Conservation (phyloP, 192 early-diverging fungal species). For the Coemansia sp. region DNA sequence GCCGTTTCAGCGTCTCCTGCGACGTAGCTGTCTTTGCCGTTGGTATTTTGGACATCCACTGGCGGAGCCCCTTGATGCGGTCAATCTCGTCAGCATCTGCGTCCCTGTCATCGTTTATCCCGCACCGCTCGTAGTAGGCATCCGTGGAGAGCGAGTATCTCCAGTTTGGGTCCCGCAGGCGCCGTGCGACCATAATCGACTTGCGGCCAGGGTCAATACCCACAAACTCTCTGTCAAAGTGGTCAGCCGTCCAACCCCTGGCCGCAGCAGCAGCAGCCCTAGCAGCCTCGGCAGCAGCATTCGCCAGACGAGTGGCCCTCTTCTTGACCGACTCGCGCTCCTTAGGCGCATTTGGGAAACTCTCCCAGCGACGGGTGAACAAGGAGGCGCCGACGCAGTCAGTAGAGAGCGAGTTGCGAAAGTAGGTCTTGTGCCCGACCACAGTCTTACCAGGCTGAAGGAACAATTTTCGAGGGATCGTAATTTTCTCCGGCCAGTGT, state of each 20-base stretch:
- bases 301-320: not conserved
- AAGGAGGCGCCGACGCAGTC: not conserved
- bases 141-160: not conserved
- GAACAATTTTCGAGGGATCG: not conserved
- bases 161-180: not conserved
- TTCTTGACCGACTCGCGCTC: not conserved
- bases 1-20: not conserved
- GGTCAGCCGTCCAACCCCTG: too few species aligned
- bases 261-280: too few species aligned
- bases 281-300: not conserved
- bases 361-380: not conserved
- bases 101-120: not conserved
- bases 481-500: not conserved
- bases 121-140: not conserved
- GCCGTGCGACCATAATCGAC: not conserved
- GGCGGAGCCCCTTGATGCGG: not conserved
- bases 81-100: not conserved
- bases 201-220: not conserved
- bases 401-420: not conserved
- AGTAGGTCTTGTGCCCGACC: not conserved
- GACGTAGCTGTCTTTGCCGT: not conserved
- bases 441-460: not conserved
- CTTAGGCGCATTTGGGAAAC: not conserved
- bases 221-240: not conserved
- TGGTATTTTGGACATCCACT: not conserved